Evolutionary conservation across 2,329 filamentous ascomycete species (phyloP), one percentile per base, ranked within the genome.

Genomic region (Verticillium longisporum): DNA sequence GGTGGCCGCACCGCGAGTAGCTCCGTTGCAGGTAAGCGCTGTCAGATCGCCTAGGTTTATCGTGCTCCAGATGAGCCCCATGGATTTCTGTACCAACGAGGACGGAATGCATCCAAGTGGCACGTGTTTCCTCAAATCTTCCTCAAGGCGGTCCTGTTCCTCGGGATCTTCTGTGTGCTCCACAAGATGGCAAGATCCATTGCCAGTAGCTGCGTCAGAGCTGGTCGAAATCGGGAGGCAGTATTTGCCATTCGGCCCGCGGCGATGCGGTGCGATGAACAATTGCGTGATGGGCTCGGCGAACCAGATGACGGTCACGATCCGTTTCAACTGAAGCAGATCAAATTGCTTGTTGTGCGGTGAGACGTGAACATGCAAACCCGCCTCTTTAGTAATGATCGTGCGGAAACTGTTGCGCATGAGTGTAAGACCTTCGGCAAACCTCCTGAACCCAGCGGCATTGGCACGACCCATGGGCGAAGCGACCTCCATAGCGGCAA

Each of bases 321-420:
- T 60, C 31, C 58, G 60, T 33, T 63, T 59, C 3, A 64, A 18
- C 2, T 53, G 11, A 6, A 31, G 59, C 9, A 62, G 54, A 0
- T 54, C 55, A 55, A 62, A 64, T n/a, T 34, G 41, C 11, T 59
- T 9, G 15, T 57, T 50, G 26, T 55, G 54, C n/a, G 54, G 13
- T 6, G 61, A 59, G 21, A 63, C 59, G 41, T 64, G 62, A 4
- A 64, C 57, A 36, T 63, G 61, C 4, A 61, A 11, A 6, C 61
- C 62, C 11, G 61, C 61, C n/a, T 31, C 50, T 7, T 10, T 6
- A 32, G 57, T 37, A 1, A 56, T 7, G 56, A 64, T 61, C 13
- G 54, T 55, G 1, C 62, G 59, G 10, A 53, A 18, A 26, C 32
- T 37, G 15, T 31, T 34, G 18, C 62, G 59, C 18, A 64, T 14